Evolutionary conservation across 192 early-diverging fungal genomes (phyloP).

Genomic region (Geranomyces michiganensis): DNA sequence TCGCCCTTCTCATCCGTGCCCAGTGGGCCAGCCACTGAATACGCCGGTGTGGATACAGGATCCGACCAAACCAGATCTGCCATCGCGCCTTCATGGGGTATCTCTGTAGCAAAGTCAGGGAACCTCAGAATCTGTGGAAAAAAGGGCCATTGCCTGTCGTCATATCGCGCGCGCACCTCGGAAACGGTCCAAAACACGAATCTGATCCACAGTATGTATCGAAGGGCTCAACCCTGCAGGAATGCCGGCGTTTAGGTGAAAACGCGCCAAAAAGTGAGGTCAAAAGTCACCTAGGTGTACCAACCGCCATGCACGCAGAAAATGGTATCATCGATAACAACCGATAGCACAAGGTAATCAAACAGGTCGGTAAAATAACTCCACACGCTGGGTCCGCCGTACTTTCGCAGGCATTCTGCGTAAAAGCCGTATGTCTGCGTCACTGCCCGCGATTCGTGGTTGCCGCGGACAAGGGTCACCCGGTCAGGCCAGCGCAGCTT

Average conservation of each 20-base stretch:
- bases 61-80: slow-evolving; percentile 94
- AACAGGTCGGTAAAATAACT: slow-evolving; percentile 92
- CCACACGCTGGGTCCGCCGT: slow-evolving; percentile 84
- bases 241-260: too few relatives aligned
- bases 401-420: slow-evolving; percentile 87
- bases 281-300: background rate
- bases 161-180: slow-evolving; percentile 59
- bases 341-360: slow-evolving; percentile 87
- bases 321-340: slow-evolving; percentile 85
- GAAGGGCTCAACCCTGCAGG: slow-evolving; percentile 77
- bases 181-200: slow-evolving; percentile 82
- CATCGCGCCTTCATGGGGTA: slow-evolving; percentile 95
- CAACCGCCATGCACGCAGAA: slow-evolving; percentile 95
- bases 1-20: slow-evolving; percentile 64
- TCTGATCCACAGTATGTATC: slow-evolving; percentile 85
- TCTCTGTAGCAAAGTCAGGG: slow-evolving; percentile 56
- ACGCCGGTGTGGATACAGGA: slow-evolving; percentile 51
- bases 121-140: too few relatives aligned
- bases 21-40: slow-evolving; percentile 5
- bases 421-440: slow-evolving; percentile 97
- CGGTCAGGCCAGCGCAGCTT: slow-evolving; percentile 90
- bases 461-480: slow-evolving; percentile 87
- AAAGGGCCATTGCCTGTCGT: too few relatives aligned
- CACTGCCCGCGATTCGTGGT: slow-evolving; percentile 92
- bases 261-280: background rate